Conservation (phyloP, 129 eudicot species). For the Gnaphalium uliginosum region DNA sequence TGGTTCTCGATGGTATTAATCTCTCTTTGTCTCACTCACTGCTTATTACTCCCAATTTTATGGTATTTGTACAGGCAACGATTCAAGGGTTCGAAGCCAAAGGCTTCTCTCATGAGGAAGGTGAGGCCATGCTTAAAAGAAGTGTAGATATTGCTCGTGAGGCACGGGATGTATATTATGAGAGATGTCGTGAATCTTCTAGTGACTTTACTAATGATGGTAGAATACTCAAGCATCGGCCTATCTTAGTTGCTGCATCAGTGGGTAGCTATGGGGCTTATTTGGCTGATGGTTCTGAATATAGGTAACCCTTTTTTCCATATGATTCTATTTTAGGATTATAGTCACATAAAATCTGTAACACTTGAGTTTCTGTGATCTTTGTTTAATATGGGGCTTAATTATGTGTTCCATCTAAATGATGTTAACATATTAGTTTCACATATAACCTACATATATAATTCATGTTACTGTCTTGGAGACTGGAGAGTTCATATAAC, state of each 20-base stretch:
- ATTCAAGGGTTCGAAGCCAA: slow-evolving; percentile 89
- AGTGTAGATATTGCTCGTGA: slow-evolving; percentile 93
- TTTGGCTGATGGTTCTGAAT: slow-evolving; percentile 99
- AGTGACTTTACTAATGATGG: slow-evolving; percentile 35
- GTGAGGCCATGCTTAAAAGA: slow-evolving; percentile 75
- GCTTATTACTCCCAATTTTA: neutral
- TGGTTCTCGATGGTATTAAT: neutral
- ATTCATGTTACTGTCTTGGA: neutral
- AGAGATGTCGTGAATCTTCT: slow-evolving; percentile 49
- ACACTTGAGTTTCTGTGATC: neutral
- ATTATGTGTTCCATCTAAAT: neutral
- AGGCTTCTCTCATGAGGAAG: slow-evolving; percentile 78
- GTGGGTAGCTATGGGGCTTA: slow-evolving; percentile 99
- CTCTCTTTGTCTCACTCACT: neutral
- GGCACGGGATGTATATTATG: slow-evolving; percentile 76
- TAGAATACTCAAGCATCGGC: slow-evolving; percentile 66
- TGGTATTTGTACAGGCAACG: slow-evolving; percentile 65
- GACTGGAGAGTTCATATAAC: neutral
- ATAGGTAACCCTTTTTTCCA: slow-evolving; percentile 45
- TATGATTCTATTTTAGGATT: no score
- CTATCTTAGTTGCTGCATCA: slow-evolving; percentile 89
- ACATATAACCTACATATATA: neutral
- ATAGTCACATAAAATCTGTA: neutral
- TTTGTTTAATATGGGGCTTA: neutral
- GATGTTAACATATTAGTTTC: neutral